Evolutionary conservation across 177 flowering plant species (phyloP), one percentile per base, ranked within the genome.

Genomic region (Vitis hybrid): DNA sequence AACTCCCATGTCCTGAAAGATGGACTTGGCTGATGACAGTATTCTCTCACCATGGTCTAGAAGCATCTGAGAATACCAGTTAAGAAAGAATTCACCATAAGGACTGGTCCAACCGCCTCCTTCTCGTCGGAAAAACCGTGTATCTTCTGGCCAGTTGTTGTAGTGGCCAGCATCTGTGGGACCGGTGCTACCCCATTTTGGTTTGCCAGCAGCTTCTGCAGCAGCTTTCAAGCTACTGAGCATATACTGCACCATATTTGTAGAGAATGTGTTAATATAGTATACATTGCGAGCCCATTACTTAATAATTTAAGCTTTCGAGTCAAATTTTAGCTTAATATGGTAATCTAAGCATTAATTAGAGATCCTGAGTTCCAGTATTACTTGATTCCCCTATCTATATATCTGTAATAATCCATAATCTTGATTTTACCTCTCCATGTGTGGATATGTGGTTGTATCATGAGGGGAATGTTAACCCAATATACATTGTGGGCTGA

Each of bases 71-170:
- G 99, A 94, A 75, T 94, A 94, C 99, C 99, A 94, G 12, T 72
- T 7, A 58, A 94, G 93, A 85, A 94, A 94, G 81, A 94, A 94
- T 72, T 91, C 90, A 8, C 97, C 99, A 64, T 92, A 94, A 0
- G 73, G 64, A 51, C 86, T 70, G 51, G 76, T 75, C 97, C 97
- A 94, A 19, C 99, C 97, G 3, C 97, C 94, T 58, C 84, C 86
- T 74, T 94, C 97, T 8, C 80, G 86, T 2, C 81, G 68, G 84
- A 94, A 94, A 72, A 94, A 94, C 10, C 69, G 76, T 30, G 97
- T 87, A 64, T 92, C 97, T 73, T 94, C 99, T 1, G 99, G 99
- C 99, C 99, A 92, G 75, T 83, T 92, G 82, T 92, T 92, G 83
- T 94, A 94, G 9, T 83, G 61, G 1, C 99, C 97, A 4, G 97